These are phyloP conservation scores for Cornus kousa DNA, from an alignment of 148 eudicot genomes.

Conservation along the genomic window DNA sequence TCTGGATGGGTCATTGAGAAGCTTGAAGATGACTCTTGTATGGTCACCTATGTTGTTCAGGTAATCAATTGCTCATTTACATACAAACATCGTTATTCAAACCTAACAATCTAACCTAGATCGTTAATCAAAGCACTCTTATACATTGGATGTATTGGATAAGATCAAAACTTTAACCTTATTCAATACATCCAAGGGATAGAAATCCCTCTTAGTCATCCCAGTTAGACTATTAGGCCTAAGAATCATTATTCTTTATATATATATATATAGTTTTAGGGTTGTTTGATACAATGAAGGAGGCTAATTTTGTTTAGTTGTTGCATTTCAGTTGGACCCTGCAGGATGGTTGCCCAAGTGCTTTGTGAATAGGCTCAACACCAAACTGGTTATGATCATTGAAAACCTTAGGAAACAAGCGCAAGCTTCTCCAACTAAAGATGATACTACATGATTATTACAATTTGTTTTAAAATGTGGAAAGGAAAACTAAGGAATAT, in stretches of 20 bases:
- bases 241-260: too few species aligned
- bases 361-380: conserved; percentile 87
- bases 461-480: background rate
- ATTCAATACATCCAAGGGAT: too few species aligned
- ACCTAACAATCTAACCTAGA: too few species aligned
- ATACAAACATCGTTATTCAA: too few species aligned
- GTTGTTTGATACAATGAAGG: background rate
- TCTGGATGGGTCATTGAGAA: conserved; percentile 98
- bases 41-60: conserved; percentile 91
- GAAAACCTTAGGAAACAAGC: conserved; percentile 79
- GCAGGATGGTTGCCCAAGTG: conserved; percentile 96
- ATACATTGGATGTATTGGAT: too few species aligned
- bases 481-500: background rate
- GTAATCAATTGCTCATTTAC: conserved; percentile 24
- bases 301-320: conserved; percentile 9
- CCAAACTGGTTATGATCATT: conserved; percentile 85
- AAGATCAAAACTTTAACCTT: too few species aligned
- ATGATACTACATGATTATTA: conserved; percentile 8
- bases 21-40: conserved; percentile 75
- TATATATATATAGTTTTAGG: too few species aligned
- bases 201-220: too few species aligned
- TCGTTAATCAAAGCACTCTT: too few species aligned
- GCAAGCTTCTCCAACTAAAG: conserved; percentile 41
- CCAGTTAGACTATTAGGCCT: too few species aligned
- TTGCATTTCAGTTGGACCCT: conserved; percentile 71